These are phyloP conservation scores for Mycena metata DNA, from an alignment of 768 basidiomycete species.

Conservation along the genomic window DNA sequence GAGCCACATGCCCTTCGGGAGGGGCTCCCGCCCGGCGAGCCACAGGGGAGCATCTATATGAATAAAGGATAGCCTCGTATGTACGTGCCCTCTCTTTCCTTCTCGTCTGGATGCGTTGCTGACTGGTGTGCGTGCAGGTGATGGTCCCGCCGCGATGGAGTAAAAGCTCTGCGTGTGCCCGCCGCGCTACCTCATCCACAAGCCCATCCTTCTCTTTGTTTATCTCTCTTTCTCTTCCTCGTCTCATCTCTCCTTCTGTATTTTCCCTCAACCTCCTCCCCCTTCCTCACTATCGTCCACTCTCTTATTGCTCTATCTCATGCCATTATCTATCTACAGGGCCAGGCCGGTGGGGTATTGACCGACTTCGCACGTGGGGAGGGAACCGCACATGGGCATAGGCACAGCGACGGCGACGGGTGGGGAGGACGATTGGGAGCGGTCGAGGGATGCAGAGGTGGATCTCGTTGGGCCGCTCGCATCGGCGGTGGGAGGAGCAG, in stretches of 20 bases:
- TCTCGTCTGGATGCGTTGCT: not conserved
- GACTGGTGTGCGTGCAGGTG: slow-evolving; percentile 59
- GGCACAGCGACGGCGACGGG: too few species aligned
- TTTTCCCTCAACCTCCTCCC: too few species aligned
- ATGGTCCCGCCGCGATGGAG: slow-evolving; percentile 84
- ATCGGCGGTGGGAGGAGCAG: too few species aligned
- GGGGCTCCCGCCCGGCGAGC: slow-evolving; percentile 76
- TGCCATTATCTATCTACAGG: slow-evolving; percentile 17
- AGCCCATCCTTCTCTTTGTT: not conserved
- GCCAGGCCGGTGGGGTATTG: too few species aligned
- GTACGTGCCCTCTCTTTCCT: slow-evolving; percentile 45
- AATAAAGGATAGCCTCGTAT: slow-evolving; percentile 86
- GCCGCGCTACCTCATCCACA: slow-evolving; percentile 21
- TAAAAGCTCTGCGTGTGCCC: slow-evolving; percentile 72
- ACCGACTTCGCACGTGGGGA: too few species aligned
- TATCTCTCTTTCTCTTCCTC: slow-evolving; percentile 1
- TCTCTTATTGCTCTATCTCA: slow-evolving; percentile 18
- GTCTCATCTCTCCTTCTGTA: not conserved
- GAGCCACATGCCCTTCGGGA: slow-evolving; percentile 83
- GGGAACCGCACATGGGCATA: too few species aligned
- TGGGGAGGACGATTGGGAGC: too few species aligned
- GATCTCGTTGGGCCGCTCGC: too few species aligned
- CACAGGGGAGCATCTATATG: slow-evolving; percentile 84
- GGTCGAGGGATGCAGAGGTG: too few species aligned
- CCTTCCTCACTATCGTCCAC: not conserved